Base-by-base conservation (phyloP, 2,329 filamentous ascomycete genomes). In the Alternaria triticina region DNA sequence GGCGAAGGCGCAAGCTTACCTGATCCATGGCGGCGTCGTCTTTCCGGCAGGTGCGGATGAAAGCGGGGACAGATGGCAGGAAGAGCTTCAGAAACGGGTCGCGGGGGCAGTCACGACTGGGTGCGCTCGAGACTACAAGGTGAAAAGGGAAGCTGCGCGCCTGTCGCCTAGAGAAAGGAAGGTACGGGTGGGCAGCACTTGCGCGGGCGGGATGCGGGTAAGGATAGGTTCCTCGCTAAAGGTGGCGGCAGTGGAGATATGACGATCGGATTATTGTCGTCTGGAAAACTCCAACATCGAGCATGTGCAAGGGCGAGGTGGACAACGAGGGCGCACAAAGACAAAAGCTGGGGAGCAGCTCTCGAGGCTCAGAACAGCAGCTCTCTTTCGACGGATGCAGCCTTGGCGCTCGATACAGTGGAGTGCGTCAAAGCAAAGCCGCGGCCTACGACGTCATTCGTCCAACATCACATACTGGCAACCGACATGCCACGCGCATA, bases 1-100 rank as follows among this genome's bases (percentile, higher is more conserved):
- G 49, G 52, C 23, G 52, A 46, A 50, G 61, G 64, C 60, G 57
- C 59, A 61, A 66, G 70, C 78, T 76, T 80, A 80, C 79, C 73
- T 79, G 79, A 55, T 80, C 78, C 79, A 80, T 80, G 69, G 59
- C 61, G 62, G 40, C 45, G 44, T 64, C 61, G 54, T 27, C 54
- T 40, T 59, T 33, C 51, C 43, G 67, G 69, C 62, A 66, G 65
- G 58, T 64, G 66, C 61, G 57, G 64, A 62, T 59, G 64, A 61
- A 45, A 57, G 66, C 61, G 71, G 58, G 65, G 63, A 47, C 25
- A 65, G 59, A 58, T 46, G 61, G 59, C 55, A 55, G 22, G 51
- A 46, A 45, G 60, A 28, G 30, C 50, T 33, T 7, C 6, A 22
- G 25, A 33, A 9, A 12, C 3, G 10, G 43, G 10, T 33, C 50